Percentiles rank a stretch among this genome's conserved stretches.
phyloP scores from a whole-genome alignment of 1,284 basidiomycete species.

The Apiotrichum sp. region DNA sequence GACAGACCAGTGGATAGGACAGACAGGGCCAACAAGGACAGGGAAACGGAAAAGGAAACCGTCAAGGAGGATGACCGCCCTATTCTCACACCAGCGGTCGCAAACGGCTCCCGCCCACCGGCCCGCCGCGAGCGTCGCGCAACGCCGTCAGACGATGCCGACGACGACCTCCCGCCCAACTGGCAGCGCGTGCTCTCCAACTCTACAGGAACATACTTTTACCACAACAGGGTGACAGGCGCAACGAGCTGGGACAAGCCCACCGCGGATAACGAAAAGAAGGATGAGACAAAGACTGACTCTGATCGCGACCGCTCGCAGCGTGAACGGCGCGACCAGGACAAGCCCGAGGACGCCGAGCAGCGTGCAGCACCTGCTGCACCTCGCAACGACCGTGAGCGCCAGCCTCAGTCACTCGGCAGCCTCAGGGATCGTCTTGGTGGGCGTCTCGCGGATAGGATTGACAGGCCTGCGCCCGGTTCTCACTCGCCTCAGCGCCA shows the following conservation, averaged over 20 bases:
- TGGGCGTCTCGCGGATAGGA: background rate
- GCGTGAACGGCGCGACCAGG: background rate
- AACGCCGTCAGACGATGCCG: background rate
- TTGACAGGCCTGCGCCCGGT: background rate
- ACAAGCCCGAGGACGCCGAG: no score
- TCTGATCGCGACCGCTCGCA: background rate
- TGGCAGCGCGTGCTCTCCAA: constrained; percentile 9
- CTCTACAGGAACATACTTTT: constrained; percentile 10
- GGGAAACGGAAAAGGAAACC: background rate
- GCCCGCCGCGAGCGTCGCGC: background rate
- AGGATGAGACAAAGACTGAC: background rate
- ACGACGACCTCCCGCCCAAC: background rate
- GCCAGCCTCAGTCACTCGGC: background rate
- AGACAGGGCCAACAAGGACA: background rate
- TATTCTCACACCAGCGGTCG: background rate
- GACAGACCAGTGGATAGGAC: background rate
- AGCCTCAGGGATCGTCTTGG: background rate
- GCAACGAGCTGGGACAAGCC: constrained; percentile 9
- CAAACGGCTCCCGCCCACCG: background rate
- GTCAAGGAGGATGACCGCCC: background rate
- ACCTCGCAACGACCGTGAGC: background rate
- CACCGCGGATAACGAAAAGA: background rate
- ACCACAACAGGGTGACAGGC: constrained; percentile 4
- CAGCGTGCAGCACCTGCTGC: background rate
- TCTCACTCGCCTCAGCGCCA: background rate